Conservation (phyloP, 768 basidiomycete genomes). For the Multifurca ochricompacta region DNA sequence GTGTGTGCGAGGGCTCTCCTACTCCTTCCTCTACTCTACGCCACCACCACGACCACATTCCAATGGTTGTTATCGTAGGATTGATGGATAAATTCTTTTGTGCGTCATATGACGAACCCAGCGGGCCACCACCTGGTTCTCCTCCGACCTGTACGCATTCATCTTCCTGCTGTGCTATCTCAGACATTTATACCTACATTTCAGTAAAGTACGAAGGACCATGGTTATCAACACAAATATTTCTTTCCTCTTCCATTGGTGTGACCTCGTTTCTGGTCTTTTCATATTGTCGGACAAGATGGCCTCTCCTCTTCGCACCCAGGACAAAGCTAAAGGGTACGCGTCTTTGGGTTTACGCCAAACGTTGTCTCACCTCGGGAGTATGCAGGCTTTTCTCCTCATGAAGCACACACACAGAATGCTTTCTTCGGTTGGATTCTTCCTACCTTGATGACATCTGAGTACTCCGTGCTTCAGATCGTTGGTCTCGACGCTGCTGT, state of each 20-base stretch:
- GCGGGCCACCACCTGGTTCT: constrained; percentile 50
- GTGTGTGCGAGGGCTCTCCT: too few species aligned
- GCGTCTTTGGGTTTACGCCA: constrained; percentile 17
- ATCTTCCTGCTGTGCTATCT: constrained; percentile 2
- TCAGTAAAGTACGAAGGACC: constrained; percentile 82
- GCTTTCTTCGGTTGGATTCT: constrained; percentile 96
- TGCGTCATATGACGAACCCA: constrained; percentile 29
- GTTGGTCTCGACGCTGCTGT: constrained; percentile 97
- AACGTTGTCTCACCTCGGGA: constrained; percentile 9
- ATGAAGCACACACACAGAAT: constrained; percentile 80
- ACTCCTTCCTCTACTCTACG: too few species aligned
- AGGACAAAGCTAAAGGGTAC: constrained; percentile 90
- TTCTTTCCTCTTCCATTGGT: constrained; percentile 72
- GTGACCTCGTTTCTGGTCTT: constrained; percentile 77
- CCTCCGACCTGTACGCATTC: constrained; percentile 53
- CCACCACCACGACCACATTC: neutral
- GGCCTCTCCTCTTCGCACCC: constrained; percentile 87
- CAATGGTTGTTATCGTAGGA: neutral
- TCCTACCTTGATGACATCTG: constrained; percentile 83
- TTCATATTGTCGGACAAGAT: constrained; percentile 79
- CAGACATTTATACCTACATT: constrained; percentile 9
- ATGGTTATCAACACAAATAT: constrained; percentile 90
- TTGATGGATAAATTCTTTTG: neutral
- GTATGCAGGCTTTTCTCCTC: constrained; percentile 76
- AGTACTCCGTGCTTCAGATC: constrained; percentile 90